Percentiles rank a stretch among this genome's conserved stretches.
Conservation (phyloP, 2,329 filamentous ascomycete species). For the Apiospora marii region DNA sequence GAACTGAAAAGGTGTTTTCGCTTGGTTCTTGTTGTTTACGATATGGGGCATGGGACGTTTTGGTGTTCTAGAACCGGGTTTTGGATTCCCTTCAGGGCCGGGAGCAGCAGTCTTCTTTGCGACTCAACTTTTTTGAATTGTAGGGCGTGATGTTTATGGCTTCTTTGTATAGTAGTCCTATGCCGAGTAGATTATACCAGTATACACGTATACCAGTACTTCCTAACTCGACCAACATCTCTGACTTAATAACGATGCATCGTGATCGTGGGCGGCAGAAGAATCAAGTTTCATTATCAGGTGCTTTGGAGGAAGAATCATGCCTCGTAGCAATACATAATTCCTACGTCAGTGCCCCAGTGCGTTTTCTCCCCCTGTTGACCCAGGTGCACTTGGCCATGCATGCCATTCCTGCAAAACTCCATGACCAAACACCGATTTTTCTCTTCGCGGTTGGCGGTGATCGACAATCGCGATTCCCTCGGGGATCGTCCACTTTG, state of each 20-base stretch:
- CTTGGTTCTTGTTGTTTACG: conserved; percentile 1
- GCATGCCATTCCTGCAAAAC: background rate
- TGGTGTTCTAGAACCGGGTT: conserved; percentile 7
- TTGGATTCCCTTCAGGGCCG: conserved; percentile 14
- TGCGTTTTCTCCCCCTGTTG: background rate
- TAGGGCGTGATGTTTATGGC: background rate
- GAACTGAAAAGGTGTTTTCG: background rate
- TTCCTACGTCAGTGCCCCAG: background rate
- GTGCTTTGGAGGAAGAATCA: conserved; percentile 3
- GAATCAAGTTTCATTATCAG: background rate
- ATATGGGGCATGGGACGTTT: conserved; percentile 18
- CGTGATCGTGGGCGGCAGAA: background rate
- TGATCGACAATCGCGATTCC: background rate
- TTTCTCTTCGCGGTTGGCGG: background rate
- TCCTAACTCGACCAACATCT: background rate
- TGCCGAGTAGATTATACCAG: conserved; percentile 16
- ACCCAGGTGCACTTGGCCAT: background rate
- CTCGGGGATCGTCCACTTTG: background rate
- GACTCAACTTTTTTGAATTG: background rate
- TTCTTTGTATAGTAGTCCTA: conserved; percentile 4
- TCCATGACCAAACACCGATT: background rate
- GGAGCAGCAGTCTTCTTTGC: background rate
- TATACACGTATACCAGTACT: conserved; percentile 11
- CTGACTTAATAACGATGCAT: too few species aligned
- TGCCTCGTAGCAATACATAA: conserved; percentile 9